Conservation (phyloP, 148 eudicot species). For the Fagopyrum homotropicum region DNA sequence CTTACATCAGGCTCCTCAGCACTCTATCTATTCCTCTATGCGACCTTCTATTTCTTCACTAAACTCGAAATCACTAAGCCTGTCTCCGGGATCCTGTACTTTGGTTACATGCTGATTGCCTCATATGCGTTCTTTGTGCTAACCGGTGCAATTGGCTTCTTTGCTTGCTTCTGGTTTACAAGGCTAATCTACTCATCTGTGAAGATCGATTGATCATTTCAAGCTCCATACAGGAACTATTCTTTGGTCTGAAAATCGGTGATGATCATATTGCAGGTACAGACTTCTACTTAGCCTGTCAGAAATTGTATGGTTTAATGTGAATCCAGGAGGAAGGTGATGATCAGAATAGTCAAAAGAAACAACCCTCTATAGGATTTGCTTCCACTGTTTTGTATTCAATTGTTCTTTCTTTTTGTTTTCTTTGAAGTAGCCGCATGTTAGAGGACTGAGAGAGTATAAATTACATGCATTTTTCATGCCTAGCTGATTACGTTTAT, state of each 20-base stretch:
- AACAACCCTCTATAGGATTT: not conserved
- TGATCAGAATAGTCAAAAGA: not conserved
- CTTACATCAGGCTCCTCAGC: conserved; percentile 45
- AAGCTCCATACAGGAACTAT: not conserved
- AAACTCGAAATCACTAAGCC: conserved; percentile 47
- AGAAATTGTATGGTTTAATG: not conserved
- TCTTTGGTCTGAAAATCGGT: not conserved
- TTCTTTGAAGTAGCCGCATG: too few relatives aligned
- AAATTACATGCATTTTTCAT: not conserved
- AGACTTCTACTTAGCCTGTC: not conserved
- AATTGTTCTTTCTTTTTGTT: not conserved
- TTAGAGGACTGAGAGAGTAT: too few relatives aligned
- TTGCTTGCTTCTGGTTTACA: conserved; percentile 44
- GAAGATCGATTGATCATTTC: conserved; percentile 30
- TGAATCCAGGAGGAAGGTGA: conserved; percentile 1
- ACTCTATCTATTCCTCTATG: conserved; percentile 37
- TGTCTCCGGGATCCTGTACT: conserved; percentile 41
- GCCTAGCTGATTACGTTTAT: not conserved
- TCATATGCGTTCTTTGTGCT: conserved; percentile 39
- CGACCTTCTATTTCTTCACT: conserved; percentile 43
- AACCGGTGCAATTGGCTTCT: conserved; percentile 42
- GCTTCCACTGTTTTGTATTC: not conserved
- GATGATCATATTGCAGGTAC: conserved; percentile 2
- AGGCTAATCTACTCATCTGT: conserved; percentile 44
- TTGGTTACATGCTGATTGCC: conserved; percentile 45